A percentile compares a stretch with the other conserved stretches of the same genome.
Conservation (phyloP, 1,139 yeast genomes). For the Suhomyces ambrosiae region DNA sequence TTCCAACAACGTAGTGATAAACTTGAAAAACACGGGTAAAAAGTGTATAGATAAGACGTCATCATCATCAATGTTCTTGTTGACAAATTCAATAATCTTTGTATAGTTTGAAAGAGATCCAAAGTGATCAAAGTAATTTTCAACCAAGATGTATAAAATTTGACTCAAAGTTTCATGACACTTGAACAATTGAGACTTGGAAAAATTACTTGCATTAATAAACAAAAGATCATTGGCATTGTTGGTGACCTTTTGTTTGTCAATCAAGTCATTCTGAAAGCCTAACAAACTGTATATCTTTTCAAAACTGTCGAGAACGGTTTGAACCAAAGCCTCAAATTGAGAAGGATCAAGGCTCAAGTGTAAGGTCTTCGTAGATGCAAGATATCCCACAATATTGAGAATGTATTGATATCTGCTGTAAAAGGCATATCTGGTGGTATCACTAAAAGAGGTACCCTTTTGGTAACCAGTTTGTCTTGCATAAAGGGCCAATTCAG, state of each 20-base stretch:
- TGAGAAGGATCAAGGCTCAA: conserved; percentile 21
- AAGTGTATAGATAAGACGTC: conserved; percentile 66
- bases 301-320: conserved; percentile 55
- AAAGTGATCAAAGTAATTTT: conserved; percentile 35
- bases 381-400: conserved; percentile 64
- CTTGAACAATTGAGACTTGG: conserved; percentile 61
- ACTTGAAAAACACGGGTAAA: conserved; percentile 60
- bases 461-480: conserved; percentile 42
- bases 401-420: conserved; percentile 70
- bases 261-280: conserved; percentile 62
- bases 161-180: conserved; percentile 77
- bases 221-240: conserved; percentile 48
- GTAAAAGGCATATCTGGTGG: conserved; percentile 72
- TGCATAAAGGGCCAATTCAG: conserved; percentile 44
- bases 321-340: conserved; percentile 31
- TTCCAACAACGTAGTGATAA: conserved; percentile 35
- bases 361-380: conserved; percentile 36
- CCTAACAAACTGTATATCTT: conserved; percentile 57
- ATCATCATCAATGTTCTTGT: conserved; percentile 50
- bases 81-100: conserved; percentile 33
- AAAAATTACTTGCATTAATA: conserved; percentile 55
- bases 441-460: conserved; percentile 61
- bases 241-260: conserved; percentile 57
- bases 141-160: conserved; percentile 54
- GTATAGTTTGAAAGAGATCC: conserved; percentile 38